These are phyloP conservation scores for Taphrina deformans DNA, from an alignment of 1,139 yeast genomes.

Conservation along the genomic window DNA sequence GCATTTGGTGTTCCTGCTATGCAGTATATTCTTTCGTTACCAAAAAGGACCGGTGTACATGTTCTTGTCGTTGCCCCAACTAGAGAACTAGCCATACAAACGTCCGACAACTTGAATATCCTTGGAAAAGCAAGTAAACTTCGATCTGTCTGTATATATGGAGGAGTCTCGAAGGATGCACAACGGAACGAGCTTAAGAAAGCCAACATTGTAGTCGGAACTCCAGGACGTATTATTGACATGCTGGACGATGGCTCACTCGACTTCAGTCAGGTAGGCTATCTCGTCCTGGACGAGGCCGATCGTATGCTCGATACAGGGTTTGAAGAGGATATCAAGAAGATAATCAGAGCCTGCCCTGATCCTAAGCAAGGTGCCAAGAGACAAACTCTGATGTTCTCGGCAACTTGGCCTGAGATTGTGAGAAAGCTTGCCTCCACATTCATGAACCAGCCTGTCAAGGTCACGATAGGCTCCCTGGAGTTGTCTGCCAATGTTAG, in stretches of 20 bases:
- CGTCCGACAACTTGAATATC: slow-evolving; percentile 62
- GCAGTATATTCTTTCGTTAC: slow-evolving; percentile 53
- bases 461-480: slow-evolving; percentile 88
- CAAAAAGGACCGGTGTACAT: slow-evolving; percentile 54
- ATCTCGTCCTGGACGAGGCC: slow-evolving; percentile 92
- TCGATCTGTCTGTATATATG: slow-evolving; percentile 83
- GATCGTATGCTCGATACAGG: slow-evolving; percentile 98
- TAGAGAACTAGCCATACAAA: slow-evolving; percentile 94
- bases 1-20: slow-evolving; percentile 99
- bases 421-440: slow-evolving; percentile 86
- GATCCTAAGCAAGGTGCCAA: slow-evolving; percentile 42
- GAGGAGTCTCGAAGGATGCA: slow-evolving; percentile 95
- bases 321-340: slow-evolving; percentile 91
- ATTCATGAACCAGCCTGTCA: slow-evolving; percentile 79
- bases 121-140: slow-evolving; percentile 64
- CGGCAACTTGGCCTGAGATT: slow-evolving; percentile 89
- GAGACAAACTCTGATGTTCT: slow-evolving; percentile 85
- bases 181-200: slow-evolving; percentile 64
- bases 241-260: slow-evolving; percentile 85
- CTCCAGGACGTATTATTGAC: slow-evolving; percentile 95
- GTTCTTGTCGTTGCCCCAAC: slow-evolving; percentile 93
- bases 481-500: slow-evolving; percentile 58
- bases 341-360: slow-evolving; percentile 63
- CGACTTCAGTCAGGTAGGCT: slow-evolving; percentile 65
- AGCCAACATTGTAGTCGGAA: slow-evolving; percentile 83